A percentile compares a stretch with the other conserved stretches of the same genome.
Conservation (phyloP, 257 asterid genomes). For the Ilex asprella region DNA sequence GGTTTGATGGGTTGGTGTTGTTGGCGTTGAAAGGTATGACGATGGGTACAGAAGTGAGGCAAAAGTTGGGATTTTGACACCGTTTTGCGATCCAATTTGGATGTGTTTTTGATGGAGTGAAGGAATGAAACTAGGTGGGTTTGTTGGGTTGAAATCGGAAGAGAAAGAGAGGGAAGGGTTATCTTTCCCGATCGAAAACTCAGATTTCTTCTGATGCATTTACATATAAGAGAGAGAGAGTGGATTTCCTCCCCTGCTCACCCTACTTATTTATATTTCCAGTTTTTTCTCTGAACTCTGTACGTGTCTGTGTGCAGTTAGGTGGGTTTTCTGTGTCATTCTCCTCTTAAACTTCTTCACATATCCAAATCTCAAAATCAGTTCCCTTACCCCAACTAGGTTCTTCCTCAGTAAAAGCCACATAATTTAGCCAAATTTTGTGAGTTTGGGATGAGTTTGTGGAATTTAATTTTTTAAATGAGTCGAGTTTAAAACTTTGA, state of each 20-base stretch:
- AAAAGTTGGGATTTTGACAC: conserved; percentile 26
- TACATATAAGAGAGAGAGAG: conserved; percentile 2
- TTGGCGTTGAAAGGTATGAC: not conserved
- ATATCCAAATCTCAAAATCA: too few relatives aligned
- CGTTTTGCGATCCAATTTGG: not conserved
- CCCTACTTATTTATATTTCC: not conserved
- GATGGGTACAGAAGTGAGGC: conserved; percentile 2
- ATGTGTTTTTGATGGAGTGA: not conserved
- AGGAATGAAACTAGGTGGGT: conserved; percentile 7
- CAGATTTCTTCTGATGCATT: conserved; percentile 26
- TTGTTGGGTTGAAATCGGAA: conserved; percentile 19
- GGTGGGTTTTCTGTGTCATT: conserved; percentile 1
- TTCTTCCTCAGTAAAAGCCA: conserved; percentile 18
- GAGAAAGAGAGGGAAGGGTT: conserved; percentile 5
- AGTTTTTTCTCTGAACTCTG: not conserved
- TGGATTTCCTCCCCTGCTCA: not conserved
- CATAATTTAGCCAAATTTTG: too few relatives aligned
- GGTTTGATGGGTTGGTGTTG: conserved; percentile 13
- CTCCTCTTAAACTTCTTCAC: not conserved
- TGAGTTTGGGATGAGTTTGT: too few relatives aligned
- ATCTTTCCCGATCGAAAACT: conserved; percentile 23
- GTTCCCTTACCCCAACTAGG: conserved; percentile 18
- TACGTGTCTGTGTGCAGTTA: not conserved
- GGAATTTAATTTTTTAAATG: too few relatives aligned
- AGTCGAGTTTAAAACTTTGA: too few relatives aligned